These are phyloP conservation scores for Amphirosellinia nigrospora DNA, from an alignment of 495 filamentous ascomycete species.

Conservation along the genomic window DNA sequence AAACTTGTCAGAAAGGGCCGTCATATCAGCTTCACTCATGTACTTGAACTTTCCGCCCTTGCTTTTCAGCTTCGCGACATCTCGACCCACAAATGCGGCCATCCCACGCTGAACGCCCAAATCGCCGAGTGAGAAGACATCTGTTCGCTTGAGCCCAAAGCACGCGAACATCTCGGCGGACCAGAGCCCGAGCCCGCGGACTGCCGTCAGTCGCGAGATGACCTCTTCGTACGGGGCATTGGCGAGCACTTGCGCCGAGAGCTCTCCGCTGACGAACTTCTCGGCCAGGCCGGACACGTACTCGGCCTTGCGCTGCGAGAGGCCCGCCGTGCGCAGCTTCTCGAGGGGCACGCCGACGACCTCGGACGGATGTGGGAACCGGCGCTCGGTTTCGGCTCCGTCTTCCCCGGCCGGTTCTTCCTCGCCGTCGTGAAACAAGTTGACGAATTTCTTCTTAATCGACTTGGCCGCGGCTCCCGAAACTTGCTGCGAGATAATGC, in stretches of 20 bases:
- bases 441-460: slow-evolving; percentile 85
- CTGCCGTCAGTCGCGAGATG: slow-evolving; percentile 77
- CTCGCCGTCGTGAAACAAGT: slow-evolving; percentile 64
- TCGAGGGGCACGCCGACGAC: slow-evolving; percentile 66
- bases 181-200: slow-evolving; percentile 88
- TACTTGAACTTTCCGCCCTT: slow-evolving; percentile 97
- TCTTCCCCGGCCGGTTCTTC: slow-evolving; percentile 31
- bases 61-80: slow-evolving; percentile 81
- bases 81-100: slow-evolving; percentile 82
- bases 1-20: slow-evolving; percentile 79
- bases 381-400: slow-evolving; percentile 2
- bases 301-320: slow-evolving; percentile 92
- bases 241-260: slow-evolving; percentile 75
- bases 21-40: slow-evolving; percentile 92
- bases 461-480: slow-evolving; percentile 87
- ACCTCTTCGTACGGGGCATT: slow-evolving; percentile 85
- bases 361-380: slow-evolving; percentile 79
- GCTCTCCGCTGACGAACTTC: slow-evolving; percentile 76
- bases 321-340: slow-evolving; percentile 78
- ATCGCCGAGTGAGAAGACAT: slow-evolving; percentile 93
- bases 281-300: slow-evolving; percentile 85
- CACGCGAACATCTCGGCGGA: slow-evolving; percentile 97
- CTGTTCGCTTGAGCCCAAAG: slow-evolving; percentile 88
- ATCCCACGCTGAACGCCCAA: slow-evolving; percentile 94
- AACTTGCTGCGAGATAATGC: slow-evolving; percentile 96